Evolutionary conservation across 139 green algal species (phyloP).

Genomic region (Haematococcus sp.): DNA sequence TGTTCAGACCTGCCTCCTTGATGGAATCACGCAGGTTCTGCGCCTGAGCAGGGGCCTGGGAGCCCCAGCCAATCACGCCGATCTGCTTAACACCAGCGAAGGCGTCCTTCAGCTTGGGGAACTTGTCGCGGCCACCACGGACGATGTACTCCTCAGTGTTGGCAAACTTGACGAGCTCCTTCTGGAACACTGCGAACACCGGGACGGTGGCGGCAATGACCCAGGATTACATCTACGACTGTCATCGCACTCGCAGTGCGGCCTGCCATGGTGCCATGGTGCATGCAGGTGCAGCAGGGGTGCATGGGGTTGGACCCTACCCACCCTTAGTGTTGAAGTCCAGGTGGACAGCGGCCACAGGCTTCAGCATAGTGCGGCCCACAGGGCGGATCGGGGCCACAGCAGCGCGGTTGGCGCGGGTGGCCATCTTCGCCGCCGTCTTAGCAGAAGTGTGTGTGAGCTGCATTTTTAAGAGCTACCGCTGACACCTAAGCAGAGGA

Average conservation of each 20-base stretch:
- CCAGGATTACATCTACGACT: neutral
- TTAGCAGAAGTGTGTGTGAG: neutral
- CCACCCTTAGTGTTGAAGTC: constrained; percentile 44
- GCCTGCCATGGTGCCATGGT: neutral
- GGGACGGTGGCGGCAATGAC: neutral
- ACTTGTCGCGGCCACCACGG: constrained; percentile 91
- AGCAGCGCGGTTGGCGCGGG: constrained; percentile 3
- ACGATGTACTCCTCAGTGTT: constrained; percentile 90
- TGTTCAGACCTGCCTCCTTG: constrained; percentile 81
- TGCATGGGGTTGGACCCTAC: neutral
- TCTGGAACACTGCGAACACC: constrained; percentile 53
- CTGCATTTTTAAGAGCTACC: too few species aligned
- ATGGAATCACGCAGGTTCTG: constrained; percentile 97
- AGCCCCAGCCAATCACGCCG: constrained; percentile 97
- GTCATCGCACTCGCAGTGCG: neutral
- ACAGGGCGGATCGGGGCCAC: neutral
- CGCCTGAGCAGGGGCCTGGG: constrained; percentile 89
- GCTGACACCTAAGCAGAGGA: too few species aligned
- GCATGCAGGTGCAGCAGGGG: neutral
- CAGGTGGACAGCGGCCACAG: constrained; percentile 31
- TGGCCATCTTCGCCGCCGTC: constrained; percentile 10
- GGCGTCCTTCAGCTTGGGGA: constrained; percentile 77
- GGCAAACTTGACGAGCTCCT: constrained; percentile 73
- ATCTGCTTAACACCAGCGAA: constrained; percentile 82
- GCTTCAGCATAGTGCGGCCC: too few species aligned